Evolutionary conservation across 768 basidiomycete species (phyloP).

Genomic region (Mycena albidolilacea): DNA sequence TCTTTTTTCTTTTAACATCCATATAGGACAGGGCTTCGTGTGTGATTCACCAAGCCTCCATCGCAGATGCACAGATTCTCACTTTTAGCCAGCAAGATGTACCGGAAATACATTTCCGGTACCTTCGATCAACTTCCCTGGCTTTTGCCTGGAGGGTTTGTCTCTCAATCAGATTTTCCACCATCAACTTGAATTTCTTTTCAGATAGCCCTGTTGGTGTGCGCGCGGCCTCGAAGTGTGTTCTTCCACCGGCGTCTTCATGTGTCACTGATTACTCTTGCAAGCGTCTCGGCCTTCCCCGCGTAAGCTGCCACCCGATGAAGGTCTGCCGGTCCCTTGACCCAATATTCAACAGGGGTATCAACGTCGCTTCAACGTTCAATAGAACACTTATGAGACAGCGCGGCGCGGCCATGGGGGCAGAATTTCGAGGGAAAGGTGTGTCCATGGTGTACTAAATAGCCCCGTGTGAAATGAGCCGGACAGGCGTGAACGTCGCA

Average conservation of each 20-base stretch:
- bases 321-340: background rate
- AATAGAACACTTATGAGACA: conserved; percentile 54
- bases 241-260: background rate
- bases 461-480: background rate
- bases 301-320: conserved; percentile 39
- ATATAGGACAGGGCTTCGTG: conserved; percentile 22
- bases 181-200: background rate
- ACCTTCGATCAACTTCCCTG: conserved; percentile 45
- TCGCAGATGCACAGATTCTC: background rate
- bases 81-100: conserved; percentile 34
- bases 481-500: conserved; percentile 50
- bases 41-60: no score
- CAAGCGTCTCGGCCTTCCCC: conserved; percentile 46
- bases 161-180: background rate
- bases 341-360: conserved; percentile 37
- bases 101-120: conserved; percentile 49
- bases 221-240: conserved; percentile 42
- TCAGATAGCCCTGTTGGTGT: conserved; percentile 50
- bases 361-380: conserved; percentile 51
- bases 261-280: background rate
- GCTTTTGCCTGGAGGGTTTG: conserved; percentile 49
- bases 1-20: background rate
- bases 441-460: background rate
- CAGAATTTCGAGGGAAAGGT: conserved; percentile 62
- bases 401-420: conserved; percentile 60